Base-by-base conservation (phyloP, 257 asterid genomes). In the Forsythia viridissima region DNA sequence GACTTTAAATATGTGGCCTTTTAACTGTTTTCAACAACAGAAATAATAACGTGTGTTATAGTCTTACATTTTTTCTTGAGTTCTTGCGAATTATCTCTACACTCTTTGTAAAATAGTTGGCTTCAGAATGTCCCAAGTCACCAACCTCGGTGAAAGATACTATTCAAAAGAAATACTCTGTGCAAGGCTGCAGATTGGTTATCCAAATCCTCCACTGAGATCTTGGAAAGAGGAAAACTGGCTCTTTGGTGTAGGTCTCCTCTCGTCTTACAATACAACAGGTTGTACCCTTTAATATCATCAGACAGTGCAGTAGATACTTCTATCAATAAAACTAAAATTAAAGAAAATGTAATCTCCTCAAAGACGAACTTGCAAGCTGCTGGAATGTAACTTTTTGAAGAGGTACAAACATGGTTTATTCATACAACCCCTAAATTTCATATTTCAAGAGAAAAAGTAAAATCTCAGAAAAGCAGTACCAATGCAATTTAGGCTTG, bases 331-430 rank as follows among this genome's bases (percentile, higher is more conserved):
- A 93, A 81, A 80, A 93, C 82, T 61, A 87, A 88, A 70, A 88
- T 92, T 34, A 1, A 30, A 30, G 92, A 84, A 10, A 89, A 86
- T 0, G 92, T 88, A 76, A 93, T 88, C 84, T 93, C 92, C 86
- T 91, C 92, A 51, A 93, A 93, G 66, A 91, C 76, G 85, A 93
- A 91, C 83, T 90, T 90, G 89, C 98, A 91, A 46, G 98, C 96
- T 66, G 94, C 92, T 51, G 97, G 96, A 75, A 87, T 83, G 11
- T 94, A 89, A 82, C 93, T 90, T 87, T 89, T 96, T 91, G 93
- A 84, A 77, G 80, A 71, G 48, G 67, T 41, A 72, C n/a, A 83
- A 30, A 30, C 2, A 30, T 63, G 67, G 67, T 30, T 30, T 30
- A 30, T 30, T 30, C 34, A 30, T 30, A 30, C 34, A 1, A 30